phyloP scores from a whole-genome alignment of 2,329 filamentous ascomycete species.

The Trichoderma oligosporum region DNA sequence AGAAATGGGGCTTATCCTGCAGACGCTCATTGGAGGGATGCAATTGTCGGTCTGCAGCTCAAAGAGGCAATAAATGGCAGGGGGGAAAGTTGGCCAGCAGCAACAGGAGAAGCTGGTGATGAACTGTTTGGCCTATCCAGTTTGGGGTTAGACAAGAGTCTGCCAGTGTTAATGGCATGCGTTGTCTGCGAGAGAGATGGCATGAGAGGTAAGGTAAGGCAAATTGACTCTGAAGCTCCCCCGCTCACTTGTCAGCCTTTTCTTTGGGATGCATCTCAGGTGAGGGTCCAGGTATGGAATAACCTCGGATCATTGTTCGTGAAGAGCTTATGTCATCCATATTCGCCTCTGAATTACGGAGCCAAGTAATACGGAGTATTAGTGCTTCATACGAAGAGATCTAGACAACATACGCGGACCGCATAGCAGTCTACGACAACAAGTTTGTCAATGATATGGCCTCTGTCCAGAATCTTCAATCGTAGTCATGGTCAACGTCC shows the following conservation, averaged over 20 bases:
- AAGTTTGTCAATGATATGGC: no score
- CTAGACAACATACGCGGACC: no score
- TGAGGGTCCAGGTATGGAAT: not conserved
- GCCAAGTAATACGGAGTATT: no score
- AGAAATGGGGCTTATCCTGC: not conserved
- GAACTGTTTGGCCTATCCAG: not conserved
- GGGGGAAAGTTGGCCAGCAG: not conserved
- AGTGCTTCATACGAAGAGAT: no score
- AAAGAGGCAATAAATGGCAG: not conserved
- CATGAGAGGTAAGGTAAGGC: not conserved
- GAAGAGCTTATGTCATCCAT: not conserved
- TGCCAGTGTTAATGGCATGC: not conserved
- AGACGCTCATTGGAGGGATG: constrained; percentile 6
- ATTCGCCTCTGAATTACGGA: no score
- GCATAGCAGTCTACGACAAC: no score
- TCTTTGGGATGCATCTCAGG: not conserved
- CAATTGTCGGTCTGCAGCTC: constrained; percentile 15
- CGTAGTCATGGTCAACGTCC: constrained; percentile 20
- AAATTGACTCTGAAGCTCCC: not conserved
- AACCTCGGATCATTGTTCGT: not conserved
- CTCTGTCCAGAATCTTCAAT: not conserved
- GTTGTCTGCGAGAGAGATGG: not conserved
- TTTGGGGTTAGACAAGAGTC: not conserved
- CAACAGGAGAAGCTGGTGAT: not conserved
- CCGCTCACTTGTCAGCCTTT: not conserved